A percentile compares a stretch with the other conserved stretches of the same genome.
These are phyloP conservation scores for Epicoccum sorghinum DNA, from an alignment of 2,329 filamentous ascomycete genomes.

Conservation along the genomic window DNA sequence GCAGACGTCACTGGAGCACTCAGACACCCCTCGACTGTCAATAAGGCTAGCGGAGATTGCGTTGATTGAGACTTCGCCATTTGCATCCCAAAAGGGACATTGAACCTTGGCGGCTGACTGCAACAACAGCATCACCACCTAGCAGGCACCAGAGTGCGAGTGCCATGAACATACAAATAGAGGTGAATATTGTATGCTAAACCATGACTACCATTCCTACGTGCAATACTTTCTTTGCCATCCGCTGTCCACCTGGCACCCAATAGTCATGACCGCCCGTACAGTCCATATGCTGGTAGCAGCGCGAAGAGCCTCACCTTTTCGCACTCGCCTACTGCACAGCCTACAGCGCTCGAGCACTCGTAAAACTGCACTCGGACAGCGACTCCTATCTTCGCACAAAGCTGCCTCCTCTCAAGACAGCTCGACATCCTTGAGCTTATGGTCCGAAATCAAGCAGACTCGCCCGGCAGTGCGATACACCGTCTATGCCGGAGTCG, in stretches of 20 bases:
- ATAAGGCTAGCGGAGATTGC: conserved; percentile 30
- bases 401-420: not conserved
- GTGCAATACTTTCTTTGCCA: too few species aligned
- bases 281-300: conserved; percentile 12
- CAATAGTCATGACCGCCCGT: not conserved
- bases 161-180: conserved; percentile 7
- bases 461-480: conserved; percentile 26
- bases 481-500: conserved; percentile 33
- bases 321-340: conserved; percentile 7
- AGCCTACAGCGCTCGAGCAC: conserved; percentile 5
- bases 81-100: conserved; percentile 29
- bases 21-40: conserved; percentile 3
- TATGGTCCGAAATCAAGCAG: conserved; percentile 24
- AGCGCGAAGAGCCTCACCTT: conserved; percentile 16
- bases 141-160: conserved; percentile 17
- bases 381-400: conserved; percentile 1
- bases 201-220: too few species aligned
- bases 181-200: not conserved
- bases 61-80: conserved; percentile 24
- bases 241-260: too few species aligned
- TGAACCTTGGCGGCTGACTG: conserved; percentile 26
- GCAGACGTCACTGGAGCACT: conserved; percentile 26
- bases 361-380: not conserved
- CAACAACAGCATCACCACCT: conserved; percentile 1
- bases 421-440: conserved; percentile 14